Percentiles rank a stretch among this genome's conserved stretches.
Evolutionary conservation across 164 flowering plant species (phyloP).

Genomic region (Litsea cubeba): DNA sequence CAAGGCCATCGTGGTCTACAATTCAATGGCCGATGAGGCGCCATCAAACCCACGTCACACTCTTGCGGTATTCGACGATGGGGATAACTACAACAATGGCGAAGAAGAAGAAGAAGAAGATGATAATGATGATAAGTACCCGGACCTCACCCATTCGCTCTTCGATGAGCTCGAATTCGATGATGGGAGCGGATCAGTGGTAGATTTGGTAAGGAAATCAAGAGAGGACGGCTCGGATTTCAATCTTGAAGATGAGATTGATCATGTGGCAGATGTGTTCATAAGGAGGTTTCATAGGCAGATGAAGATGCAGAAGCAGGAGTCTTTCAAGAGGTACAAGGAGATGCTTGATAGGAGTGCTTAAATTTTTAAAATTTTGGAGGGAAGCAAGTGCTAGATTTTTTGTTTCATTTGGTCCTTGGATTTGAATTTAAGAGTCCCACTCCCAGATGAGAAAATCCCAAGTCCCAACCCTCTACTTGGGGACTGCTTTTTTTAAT

Average conservation of each 20-base stretch:
- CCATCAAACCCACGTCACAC: slow-evolving; percentile 10
- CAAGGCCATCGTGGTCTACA: slow-evolving; percentile 29
- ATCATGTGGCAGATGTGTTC: slow-evolving; percentile 73
- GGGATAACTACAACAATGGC: neutral
- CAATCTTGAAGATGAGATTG: slow-evolving; percentile 71
- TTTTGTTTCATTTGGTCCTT: neutral
- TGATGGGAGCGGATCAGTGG: slow-evolving; percentile 38
- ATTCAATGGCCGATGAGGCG: slow-evolving; percentile 10
- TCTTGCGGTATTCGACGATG: neutral
- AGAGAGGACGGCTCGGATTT: slow-evolving; percentile 50
- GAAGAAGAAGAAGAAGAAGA: neutral
- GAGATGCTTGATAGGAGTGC: slow-evolving; percentile 50
- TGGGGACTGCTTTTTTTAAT: neutral
- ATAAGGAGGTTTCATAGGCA: slow-evolving; percentile 55
- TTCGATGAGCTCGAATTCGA: slow-evolving; percentile 30
- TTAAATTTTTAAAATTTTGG: slow-evolving; percentile 3
- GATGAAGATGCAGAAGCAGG: slow-evolving; percentile 67
- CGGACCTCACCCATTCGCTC: slow-evolving; percentile 42
- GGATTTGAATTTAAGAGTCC: neutral
- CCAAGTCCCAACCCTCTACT: neutral
- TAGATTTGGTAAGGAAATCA: slow-evolving; percentile 60
- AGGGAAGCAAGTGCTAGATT: neutral
- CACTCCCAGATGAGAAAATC: neutral
- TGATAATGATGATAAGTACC: slow-evolving; percentile 32
- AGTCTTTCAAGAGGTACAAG: slow-evolving; percentile 62